These are phyloP conservation scores for Tetradesmus lagerheimii DNA, from an alignment of 139 green algal genomes.

Conservation along the genomic window DNA sequence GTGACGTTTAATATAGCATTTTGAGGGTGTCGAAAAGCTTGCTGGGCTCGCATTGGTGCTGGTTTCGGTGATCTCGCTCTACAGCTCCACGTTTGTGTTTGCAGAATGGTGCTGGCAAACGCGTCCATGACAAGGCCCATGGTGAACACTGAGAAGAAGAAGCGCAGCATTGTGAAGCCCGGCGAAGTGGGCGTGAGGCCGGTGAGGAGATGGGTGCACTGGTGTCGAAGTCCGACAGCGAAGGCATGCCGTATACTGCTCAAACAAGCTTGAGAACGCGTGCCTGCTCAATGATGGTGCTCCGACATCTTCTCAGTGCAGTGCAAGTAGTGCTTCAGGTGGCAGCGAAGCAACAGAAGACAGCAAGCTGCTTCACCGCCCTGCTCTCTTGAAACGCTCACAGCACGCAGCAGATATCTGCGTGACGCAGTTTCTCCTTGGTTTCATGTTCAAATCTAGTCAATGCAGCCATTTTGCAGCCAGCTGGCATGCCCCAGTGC, in stretches of 20 bases:
- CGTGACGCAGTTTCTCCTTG: neutral
- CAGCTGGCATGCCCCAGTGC: neutral
- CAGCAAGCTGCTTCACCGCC: neutral
- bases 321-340: neutral
- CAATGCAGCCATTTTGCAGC: neutral
- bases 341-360: too few species aligned
- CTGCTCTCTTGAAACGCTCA: neutral
- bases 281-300: neutral
- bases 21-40: neutral
- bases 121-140: neutral
- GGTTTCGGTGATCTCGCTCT: neutral
- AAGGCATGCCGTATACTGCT: neutral
- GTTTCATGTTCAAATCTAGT: too few species aligned
- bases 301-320: neutral
- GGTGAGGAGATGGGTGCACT: neutral
- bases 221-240: neutral
- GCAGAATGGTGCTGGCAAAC: neutral
- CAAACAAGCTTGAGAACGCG: neutral
- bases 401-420: neutral
- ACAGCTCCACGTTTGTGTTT: neutral
- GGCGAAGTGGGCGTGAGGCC: neutral
- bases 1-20: neutral
- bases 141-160: constrained; percentile 1
- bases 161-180: neutral
- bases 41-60: neutral